Base-by-base conservation (phyloP, 257 asterid species). In the Petunia axillaris region DNA sequence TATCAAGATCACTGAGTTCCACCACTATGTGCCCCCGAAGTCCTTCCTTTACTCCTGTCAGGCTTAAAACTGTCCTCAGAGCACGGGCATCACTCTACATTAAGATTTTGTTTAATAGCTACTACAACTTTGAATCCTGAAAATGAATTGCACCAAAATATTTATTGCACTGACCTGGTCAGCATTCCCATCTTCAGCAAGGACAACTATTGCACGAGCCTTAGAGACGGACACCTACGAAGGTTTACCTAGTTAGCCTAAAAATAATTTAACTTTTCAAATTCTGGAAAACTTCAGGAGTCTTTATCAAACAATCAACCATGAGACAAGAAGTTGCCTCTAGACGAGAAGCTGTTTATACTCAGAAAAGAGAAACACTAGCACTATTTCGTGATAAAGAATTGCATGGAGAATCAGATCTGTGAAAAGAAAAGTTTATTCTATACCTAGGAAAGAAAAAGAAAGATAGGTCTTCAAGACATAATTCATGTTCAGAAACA, bases 1-100 rank as follows among this genome's bases (percentile, higher is more conserved):
- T 93, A 85, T 93, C 98, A 36, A 93, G 96, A 91, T 93, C 98
- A 86, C 97, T 87, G 80, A 93, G 84, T 85, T 93, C 98, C 68
- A 93, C 98, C 85, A 93, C 97, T 70, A 93, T 90, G 86, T 93
- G 98, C 50, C 93, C 98, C 76, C 85, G 87, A 82, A 93, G 85
- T 66, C 97, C 97, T 81, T 93, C 97, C 86, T 93, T 93, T 77
- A 93, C 93, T 84, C 98, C 98, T 44, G 98, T 93, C 75, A 93
- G 91, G 89, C 98, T 93, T 83, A 93, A 88, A 79, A 93, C 98
- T 35, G 96, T 92, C 90, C 97, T 90, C 82, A 93, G 85, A 52
- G 97, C 98, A 74, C 98, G 97, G 13, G 97, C 98, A 89, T 93
- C 98, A 83, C 98, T 93, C 98, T 93, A 85, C 86, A 90, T 79